phyloP scores from a whole-genome alignment of 208 protist genomes.

The Acanthamoeba lugdunensis region DNA sequence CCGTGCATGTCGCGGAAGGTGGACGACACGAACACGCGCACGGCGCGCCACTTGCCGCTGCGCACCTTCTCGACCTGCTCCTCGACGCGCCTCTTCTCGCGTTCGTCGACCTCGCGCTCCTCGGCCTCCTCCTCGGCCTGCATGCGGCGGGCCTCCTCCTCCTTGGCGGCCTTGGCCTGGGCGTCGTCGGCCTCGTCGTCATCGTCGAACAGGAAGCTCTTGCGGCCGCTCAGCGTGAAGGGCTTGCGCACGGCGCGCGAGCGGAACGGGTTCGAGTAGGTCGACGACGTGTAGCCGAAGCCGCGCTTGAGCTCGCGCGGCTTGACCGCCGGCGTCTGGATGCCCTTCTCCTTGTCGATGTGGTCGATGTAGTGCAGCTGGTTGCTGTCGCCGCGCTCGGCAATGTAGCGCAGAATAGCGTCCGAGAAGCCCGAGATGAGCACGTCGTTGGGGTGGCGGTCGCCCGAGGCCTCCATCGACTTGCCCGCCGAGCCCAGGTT shows the following conservation, averaged over 20 bases:
- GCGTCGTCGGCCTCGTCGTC: constrained; percentile 44
- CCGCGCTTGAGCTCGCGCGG: constrained; percentile 7
- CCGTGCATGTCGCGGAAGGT: constrained; percentile 96
- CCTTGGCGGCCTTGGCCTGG: not conserved
- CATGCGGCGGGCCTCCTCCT: constrained; percentile 5
- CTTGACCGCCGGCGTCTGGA: not conserved
- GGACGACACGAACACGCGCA: constrained; percentile 94
- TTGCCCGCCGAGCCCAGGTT: constrained; percentile 74
- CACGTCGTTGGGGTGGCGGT: constrained; percentile 91
- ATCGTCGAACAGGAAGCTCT: constrained; percentile 57
- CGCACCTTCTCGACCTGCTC: constrained; percentile 72
- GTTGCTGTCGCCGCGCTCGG: constrained; percentile 84
- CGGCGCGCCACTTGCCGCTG: constrained; percentile 76
- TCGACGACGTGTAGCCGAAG: not conserved
- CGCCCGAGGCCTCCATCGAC: not conserved
- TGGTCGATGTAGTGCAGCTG: constrained; percentile 75
- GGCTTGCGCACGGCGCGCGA: constrained; percentile 24
- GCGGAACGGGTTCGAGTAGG: constrained; percentile 66
- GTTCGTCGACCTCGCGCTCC: constrained; percentile 56
- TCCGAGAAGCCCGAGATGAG: constrained; percentile 93
- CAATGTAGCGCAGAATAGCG: constrained; percentile 92
- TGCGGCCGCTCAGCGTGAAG: not conserved
- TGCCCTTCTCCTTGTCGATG: constrained; percentile 67
- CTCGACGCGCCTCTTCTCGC: constrained; percentile 4
- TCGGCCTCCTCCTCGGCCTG: constrained; percentile 53